These are phyloP conservation scores for Mycena sanguinolenta DNA, from an alignment of 768 basidiomycete species.

Conservation along the genomic window DNA sequence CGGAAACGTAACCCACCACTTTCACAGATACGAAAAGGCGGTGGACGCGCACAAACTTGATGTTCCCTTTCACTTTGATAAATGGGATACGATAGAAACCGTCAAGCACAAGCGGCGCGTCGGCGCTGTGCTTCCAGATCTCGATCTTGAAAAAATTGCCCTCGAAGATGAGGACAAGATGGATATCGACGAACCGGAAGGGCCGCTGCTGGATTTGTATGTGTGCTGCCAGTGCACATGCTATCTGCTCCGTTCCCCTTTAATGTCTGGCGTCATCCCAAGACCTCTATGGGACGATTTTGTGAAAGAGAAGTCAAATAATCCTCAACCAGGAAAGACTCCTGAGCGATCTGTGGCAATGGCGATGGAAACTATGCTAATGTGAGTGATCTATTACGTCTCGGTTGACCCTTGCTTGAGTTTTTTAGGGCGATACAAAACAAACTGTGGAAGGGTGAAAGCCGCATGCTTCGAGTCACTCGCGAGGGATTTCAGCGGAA, in stretches of 20 bases:
- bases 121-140: slow-evolving; percentile 51
- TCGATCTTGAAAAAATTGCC: slow-evolving; percentile 60
- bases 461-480: slow-evolving; percentile 65
- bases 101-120: slow-evolving; percentile 67
- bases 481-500: slow-evolving; percentile 71
- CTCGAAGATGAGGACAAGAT: slow-evolving; percentile 47
- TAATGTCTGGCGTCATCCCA: slow-evolving; percentile 82
- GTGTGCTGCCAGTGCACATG: slow-evolving; percentile 88
- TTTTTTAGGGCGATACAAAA: slow-evolving; percentile 73
- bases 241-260: slow-evolving; percentile 76
- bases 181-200: slow-evolving; percentile 58
- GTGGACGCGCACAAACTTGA: slow-evolving; percentile 78
- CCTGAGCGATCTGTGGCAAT: slow-evolving; percentile 67
- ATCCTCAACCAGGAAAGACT: slow-evolving; percentile 69
- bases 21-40: slow-evolving; percentile 79
- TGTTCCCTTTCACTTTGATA: slow-evolving; percentile 68
- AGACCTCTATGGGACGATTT: slow-evolving; percentile 73
- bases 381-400: slow-evolving; percentile 58
- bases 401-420: slow-evolving; percentile 27
- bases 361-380: slow-evolving; percentile 75
- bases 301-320: slow-evolving; percentile 68
- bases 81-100: slow-evolving; percentile 68
- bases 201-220: slow-evolving; percentile 79
- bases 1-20: slow-evolving; percentile 82
- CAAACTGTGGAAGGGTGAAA: slow-evolving; percentile 79